Evolutionary conservation across 129 eudicot genomes (phyloP), one percentile per base, ranked within the genome.

Genomic region (Flaveria ramosissima): DNA sequence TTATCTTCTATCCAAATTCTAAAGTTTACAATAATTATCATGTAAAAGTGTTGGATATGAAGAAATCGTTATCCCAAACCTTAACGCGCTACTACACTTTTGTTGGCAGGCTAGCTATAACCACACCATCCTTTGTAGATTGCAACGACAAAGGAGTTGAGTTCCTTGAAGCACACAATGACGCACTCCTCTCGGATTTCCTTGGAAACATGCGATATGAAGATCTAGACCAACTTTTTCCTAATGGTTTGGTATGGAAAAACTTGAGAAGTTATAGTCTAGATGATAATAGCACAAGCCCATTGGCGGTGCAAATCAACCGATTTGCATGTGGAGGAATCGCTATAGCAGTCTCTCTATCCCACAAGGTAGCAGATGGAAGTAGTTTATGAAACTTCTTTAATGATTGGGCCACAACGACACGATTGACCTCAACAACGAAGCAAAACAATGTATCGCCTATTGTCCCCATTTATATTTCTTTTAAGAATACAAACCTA

Each of bases 351-450:
- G 43, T 48, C 9, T 60, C 65, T 0, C 47, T 79, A 4, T 42
- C 77, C 20, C 77, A 78, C 72, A 78, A 26, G 82, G 3, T 78
- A 9, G 82, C 63, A 14, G 82, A 78, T 19, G 82, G 51, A 60
- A 57, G 71, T 13, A 71, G 53, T 30, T 3, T 60, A 6, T 46
- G 24, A 2, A 47, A 70, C 36, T 78, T 78, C 48, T 4, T 78
- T 7, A 57, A 68, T 7, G 32, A 78, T 30, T 78, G 77, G 82
- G 70, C 77, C 3, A 62, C 14, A 45, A 41, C 46, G 71, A 71
- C 76, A 70, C 69, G 62, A 43, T 57, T 17, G 16, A 12, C 10
- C 19, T 5, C 76, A 30, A 2, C 1, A 3, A 17, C 2, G 4
- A 69, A 20, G 12, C 32, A 59, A 26, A 45, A 43, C 11, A 8